Percentiles rank a stretch among this genome's conserved stretches.
Evolutionary conservation across 768 basidiomycete species (phyloP).

Genomic region (Boletus rubropictus): DNA sequence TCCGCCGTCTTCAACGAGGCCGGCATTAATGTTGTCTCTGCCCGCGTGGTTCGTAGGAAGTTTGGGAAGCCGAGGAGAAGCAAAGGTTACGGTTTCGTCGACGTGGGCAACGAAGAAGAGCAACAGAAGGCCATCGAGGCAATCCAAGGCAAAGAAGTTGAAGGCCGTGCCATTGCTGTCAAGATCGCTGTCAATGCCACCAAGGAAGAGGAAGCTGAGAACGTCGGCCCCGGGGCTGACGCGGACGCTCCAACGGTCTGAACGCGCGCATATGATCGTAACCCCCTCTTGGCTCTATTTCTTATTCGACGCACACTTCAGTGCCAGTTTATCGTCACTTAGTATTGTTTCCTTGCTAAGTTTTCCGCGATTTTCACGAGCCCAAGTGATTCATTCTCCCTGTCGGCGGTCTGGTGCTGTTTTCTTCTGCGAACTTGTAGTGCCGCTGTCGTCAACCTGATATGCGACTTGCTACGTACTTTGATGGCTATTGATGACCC

Average conservation of each 20-base stretch:
- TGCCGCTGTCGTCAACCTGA: conserved; percentile 26
- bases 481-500: conserved; percentile 27
- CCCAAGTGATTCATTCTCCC: conserved; percentile 24
- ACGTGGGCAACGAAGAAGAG: conserved; percentile 82
- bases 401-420: conserved; percentile 44
- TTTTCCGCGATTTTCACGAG: conserved; percentile 34
- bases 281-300: conserved; percentile 22
- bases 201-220: conserved; percentile 50
- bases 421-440: conserved; percentile 30
- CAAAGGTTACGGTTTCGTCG: conserved; percentile 98
- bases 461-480: conserved; percentile 25
- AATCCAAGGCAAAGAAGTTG: conserved; percentile 83
- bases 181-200: conserved; percentile 91
- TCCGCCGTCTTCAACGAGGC: conserved; percentile 79
- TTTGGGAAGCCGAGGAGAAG: conserved; percentile 81
- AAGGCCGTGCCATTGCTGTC: conserved; percentile 81
- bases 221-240: conserved; percentile 30
- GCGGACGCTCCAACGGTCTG: conserved; percentile 19
- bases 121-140: conserved; percentile 88
- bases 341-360: conserved; percentile 33
- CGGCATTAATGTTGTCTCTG: conserved; percentile 74
- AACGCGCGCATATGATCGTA: conserved; percentile 15
- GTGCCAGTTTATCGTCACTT: conserved; percentile 28
- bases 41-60: conserved; percentile 83
- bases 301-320: conserved; percentile 23